Evolutionary conservation across 169 alveolate genomes (phyloP), one percentile per base, ranked within the genome.

Genomic region (Miamiensis avidus): DNA sequence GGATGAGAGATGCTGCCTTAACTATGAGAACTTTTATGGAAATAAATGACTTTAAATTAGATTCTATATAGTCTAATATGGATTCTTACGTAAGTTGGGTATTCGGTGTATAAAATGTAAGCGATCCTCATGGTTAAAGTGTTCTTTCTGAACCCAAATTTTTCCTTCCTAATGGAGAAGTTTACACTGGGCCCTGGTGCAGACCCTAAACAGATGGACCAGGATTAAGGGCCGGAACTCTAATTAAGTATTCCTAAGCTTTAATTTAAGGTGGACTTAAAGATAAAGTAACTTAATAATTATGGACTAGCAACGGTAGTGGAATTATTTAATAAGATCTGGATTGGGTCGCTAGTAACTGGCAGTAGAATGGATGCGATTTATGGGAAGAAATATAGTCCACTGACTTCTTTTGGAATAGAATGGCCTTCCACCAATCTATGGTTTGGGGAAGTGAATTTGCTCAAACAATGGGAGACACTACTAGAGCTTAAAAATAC

Each of bases 131-230:
- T 20, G 69, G 69, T 20, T 11, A 49, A 11, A 11, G 26, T 11
- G 69, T 49, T 4, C 20, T 49, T 11, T 11, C 20, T 25, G 84
- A 78, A 31, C 75, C 75, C 25, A 78, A 78, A 78, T 78, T 78
- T 26, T 15, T 20, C 29, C 11, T 78, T 31, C 73, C 84, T 33
- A 49, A 29, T 65, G 75, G 74, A n/a, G 6, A 28, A n/a, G 34
- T 31, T 6, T 78, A 78, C 75, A 34, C 75, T 20, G 84, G 84
- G 27, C 75, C 75, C 75, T 78, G 84, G 84, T 78, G 84, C 84
- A 78, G 84, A 78, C 84, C 84, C 26, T 31, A 78, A 49, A 78
- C 69, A 16, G 84, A 78, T 33, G 84, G 84, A 11, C 84, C 84
- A 6, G 84, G 74, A 78, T 31, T 78, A 6, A 78, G 84, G 33